Base-by-base conservation (phyloP, 78 protist species). In the Dictyostelium citrinum region DNA sequence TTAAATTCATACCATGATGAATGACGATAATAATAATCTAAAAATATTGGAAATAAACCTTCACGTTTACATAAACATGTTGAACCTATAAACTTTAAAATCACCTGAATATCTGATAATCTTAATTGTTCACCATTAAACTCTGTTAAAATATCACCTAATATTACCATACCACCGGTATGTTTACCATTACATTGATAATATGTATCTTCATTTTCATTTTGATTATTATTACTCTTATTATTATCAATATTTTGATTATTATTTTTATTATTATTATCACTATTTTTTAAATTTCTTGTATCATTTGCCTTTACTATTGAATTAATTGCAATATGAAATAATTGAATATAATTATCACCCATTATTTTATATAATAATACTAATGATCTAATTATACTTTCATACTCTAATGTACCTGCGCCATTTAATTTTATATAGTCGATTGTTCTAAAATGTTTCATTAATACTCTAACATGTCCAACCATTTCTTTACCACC, bases 401-500 rank as follows among this genome's bases (percentile, higher is more conserved):
- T 37, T 72, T 72, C 79, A 72, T 72, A 72, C 16, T 31, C 79
- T 33, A 72, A 37, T 3, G 79, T 72, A 17, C 37, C 37, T 5
- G 46, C 41, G 8, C 37, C 55, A 35, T 72, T 33, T 35, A 72
- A 37, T 35, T 31, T 31, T 72, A 72, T 72, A 72, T 29, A 72
- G 12, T 72, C 55, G 3, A 72, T 72, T 2, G 41, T 72, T 72
- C 46, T 72, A 72, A 72, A 72, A 37, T 72, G 46, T 72, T 72
- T 72, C 46, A 72, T 72, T 37, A 72, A 72, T 31, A 37, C 14
- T 37, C 46, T 72, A 16, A 72, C 37, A 64, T 72, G 46, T 2
- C n/a, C 24, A 7, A 72, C n/a, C 78, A 72, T 72, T 37, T 72
- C 79, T 35, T 72, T 72, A 72, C 79, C 71, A 24, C 71, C 79